Evolutionary conservation across 345 rosid genomes (phyloP), one percentile per base, ranked within the genome.

Genomic region (Acer campestre): DNA sequence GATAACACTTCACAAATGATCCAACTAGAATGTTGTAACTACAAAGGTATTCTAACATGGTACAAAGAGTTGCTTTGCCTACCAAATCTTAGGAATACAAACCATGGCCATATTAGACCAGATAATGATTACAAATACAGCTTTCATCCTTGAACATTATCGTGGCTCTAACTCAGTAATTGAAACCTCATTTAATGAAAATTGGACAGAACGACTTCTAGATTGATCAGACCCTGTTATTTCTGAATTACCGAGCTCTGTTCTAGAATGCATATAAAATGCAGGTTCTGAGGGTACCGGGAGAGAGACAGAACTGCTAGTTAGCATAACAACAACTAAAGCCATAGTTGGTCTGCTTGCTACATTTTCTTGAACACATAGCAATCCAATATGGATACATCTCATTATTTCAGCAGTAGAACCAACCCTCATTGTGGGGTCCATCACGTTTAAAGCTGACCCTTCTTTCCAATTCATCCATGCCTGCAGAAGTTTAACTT

Each of bases 391-490:
- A 71, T 88, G 92, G 49, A 91, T 71, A 83, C 92, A 86, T 79
- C 89, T 81, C 71, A 66, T 63, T 71, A 83, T 81, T 55, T 91
- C 90, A 10, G 29, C 63, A 22, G 73, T 69, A 1, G 82, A 79
- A 48, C 86, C 77, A 8, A 46, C 70, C 1, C 67, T 74, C 53
- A 93, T 49, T 10, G 7, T 78, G 0, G 86, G 85, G 73, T 91
- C 88, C 0, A 88, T 68, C 1, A 91, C 31, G 48, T 83, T 79
- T 11, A 74, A 7, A 13, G 58, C 56, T 4, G 74, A 61, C 8
- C 84, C 86, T 78, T 87, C 89, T 61, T 77, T 85, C 95, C 90
- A 83, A 64, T 80, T 78, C 64, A 63, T 87, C 95, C 95, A 93
- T 22, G 82, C 88, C 91, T 89, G 62, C 62, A 86, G 46, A 61